phyloP scores from a whole-genome alignment of 73 alveolate genomes.

The Blepharisma stoltei region DNA sequence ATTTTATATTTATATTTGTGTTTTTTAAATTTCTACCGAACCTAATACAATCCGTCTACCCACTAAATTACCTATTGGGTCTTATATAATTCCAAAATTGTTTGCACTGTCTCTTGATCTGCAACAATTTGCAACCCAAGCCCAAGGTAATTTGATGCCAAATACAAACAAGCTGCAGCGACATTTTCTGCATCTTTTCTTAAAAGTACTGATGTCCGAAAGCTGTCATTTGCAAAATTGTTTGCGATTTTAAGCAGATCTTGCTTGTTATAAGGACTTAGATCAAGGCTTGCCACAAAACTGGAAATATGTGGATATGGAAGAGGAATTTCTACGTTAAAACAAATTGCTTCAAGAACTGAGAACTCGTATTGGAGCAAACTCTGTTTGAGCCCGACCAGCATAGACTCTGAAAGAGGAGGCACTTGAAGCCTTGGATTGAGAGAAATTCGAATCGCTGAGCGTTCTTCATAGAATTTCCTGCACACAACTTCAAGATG shows the following conservation, averaged over 20 bases:
- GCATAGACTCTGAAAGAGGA: constrained; percentile 4
- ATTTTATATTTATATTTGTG: too few relatives aligned
- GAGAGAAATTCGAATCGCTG: not conserved
- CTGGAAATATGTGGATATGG: constrained; percentile 5
- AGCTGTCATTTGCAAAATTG: not conserved
- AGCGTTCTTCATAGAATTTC: not conserved
- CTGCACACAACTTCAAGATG: constrained; percentile 3
- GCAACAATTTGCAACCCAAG: not conserved
- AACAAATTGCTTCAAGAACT: not conserved
- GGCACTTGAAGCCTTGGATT: constrained; percentile 11
- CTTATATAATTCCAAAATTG: too few relatives aligned
- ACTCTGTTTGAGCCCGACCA: not conserved
- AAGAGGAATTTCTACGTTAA: not conserved
- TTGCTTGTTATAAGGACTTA: not conserved
- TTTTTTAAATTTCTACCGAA: too few relatives aligned
- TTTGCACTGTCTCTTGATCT: constrained; percentile 7
- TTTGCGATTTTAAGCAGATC: not conserved
- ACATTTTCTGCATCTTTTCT: not conserved
- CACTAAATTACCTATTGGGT: too few relatives aligned
- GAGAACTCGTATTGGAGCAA: not conserved
- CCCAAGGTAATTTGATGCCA: not conserved
- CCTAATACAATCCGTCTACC: too few relatives aligned
- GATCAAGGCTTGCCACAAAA: not conserved
- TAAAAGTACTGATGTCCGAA: not conserved
- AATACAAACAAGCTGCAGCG: constrained; percentile 10